A percentile compares a stretch with the other conserved stretches of the same genome.
These are phyloP conservation scores for Xylariaceae sp. DNA, from an alignment of 2,329 filamentous ascomycete genomes.

Conservation along the genomic window DNA sequence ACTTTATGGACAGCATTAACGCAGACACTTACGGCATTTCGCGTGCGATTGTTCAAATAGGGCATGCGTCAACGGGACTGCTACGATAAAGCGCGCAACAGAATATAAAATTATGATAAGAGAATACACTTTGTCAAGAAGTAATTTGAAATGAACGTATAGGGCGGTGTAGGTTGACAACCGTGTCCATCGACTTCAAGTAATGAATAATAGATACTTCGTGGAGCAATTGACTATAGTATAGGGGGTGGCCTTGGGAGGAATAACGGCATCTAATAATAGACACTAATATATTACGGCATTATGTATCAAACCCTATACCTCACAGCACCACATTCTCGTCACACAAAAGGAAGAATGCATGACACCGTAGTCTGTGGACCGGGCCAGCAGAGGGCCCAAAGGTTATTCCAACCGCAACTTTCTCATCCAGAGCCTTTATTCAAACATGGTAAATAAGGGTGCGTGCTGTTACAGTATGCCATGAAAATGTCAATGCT, in stretches of 20 bases:
- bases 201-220: no score
- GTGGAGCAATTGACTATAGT: no score
- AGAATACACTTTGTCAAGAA: no score
- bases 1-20: no score
- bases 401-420: conserved; percentile 13
- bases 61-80: no score
- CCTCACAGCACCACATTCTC: conserved; percentile 19
- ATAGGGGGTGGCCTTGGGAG: background rate
- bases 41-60: no score
- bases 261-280: conserved; percentile 33
- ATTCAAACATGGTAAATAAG: conserved; percentile 23
- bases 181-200: no score
- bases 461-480: conserved; percentile 24
- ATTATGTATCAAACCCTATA: conserved; percentile 46
- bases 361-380: background rate
- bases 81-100: no score
- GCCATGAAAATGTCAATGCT: background rate
- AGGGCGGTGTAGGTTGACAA: no score
- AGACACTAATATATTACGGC: conserved; percentile 51
- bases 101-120: no score
- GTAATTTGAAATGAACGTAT: no score
- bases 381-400: conserved; percentile 1
- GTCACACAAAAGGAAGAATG: conserved; percentile 19
- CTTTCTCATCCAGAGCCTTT: conserved; percentile 13
- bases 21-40: no score